phyloP scores from a whole-genome alignment of 208 protist genomes.

The Herpetomonas muscarum region DNA sequence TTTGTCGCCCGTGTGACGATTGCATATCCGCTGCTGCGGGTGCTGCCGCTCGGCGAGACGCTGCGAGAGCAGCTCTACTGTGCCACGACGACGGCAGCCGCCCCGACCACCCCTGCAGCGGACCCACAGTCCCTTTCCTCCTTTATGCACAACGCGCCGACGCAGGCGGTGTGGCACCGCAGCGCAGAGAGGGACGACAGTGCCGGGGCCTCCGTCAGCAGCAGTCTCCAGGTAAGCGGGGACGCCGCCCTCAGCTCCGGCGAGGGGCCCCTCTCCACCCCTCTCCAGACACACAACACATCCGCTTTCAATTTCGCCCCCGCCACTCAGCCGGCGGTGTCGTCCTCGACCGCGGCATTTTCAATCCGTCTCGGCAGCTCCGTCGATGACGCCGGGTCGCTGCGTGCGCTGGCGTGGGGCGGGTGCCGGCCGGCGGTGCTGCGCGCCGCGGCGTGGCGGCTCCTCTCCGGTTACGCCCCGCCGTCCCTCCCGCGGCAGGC shows the following conservation, averaged over 20 bases:
- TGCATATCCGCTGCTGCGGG: slow-evolving; percentile 13
- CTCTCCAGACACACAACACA: neutral
- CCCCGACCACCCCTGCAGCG: neutral
- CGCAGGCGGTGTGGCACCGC: too few species aligned
- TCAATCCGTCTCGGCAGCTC: slow-evolving; percentile 28
- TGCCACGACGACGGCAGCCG: slow-evolving; percentile 1
- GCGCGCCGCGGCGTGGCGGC: slow-evolving; percentile 55
- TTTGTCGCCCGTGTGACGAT: slow-evolving; percentile 10
- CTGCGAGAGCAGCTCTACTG: slow-evolving; percentile 29
- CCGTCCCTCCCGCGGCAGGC: slow-evolving; percentile 30
- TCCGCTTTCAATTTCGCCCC: neutral
- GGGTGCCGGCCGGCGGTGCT: slow-evolving; percentile 34
- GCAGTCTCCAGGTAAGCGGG: too few species aligned
- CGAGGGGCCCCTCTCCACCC: too few species aligned
- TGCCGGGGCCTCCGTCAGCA: too few species aligned
- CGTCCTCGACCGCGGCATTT: slow-evolving; percentile 14
- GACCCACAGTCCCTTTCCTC: too few species aligned
- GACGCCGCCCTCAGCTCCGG: too few species aligned
- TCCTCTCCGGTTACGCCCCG: slow-evolving; percentile 49
- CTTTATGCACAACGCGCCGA: too few species aligned
- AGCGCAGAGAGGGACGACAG: too few species aligned
- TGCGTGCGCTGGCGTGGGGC: slow-evolving; percentile 51
- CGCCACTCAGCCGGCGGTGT: slow-evolving; percentile 13
- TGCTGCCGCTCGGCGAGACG: slow-evolving; percentile 23
- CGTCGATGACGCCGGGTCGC: slow-evolving; percentile 37